These are phyloP conservation scores for Aspergillus vadensis DNA, from an alignment of 2,329 filamentous ascomycete species.

Conservation along the genomic window DNA sequence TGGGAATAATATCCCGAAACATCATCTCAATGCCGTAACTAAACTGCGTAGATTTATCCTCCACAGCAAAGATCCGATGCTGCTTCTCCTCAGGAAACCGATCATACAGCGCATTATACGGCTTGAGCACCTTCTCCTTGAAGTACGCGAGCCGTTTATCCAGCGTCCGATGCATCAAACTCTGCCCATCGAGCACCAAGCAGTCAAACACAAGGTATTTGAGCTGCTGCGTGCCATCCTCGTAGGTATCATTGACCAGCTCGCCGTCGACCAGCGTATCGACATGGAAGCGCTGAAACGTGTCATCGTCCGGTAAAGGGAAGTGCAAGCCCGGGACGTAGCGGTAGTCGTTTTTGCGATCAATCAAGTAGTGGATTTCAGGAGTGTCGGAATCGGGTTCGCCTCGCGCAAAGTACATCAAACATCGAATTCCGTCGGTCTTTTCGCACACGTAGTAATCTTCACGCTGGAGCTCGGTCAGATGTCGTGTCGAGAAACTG, in stretches of 20 bases:
- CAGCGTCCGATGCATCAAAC: conserved; percentile 74
- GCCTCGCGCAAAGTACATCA: conserved; percentile 77
- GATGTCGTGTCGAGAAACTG: conserved; percentile 79
- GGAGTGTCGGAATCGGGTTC: conserved; percentile 57
- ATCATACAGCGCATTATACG: conserved; percentile 72
- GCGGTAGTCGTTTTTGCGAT: conserved; percentile 98
- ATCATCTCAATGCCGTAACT: conserved; percentile 89
- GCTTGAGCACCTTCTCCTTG: conserved; percentile 73
- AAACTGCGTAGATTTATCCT: conserved; percentile 87
- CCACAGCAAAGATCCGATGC: conserved; percentile 76
- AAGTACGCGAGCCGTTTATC: conserved; percentile 91
- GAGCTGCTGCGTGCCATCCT: conserved; percentile 67
- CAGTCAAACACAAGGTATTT: conserved; percentile 94
- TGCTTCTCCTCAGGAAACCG: conserved; percentile 71
- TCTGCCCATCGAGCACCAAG: conserved; percentile 74
- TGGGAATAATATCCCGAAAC: conserved; percentile 83
- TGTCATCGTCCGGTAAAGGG: conserved; percentile 66
- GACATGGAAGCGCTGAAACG: conserved; percentile 67
- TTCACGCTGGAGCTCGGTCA: conserved; percentile 75
- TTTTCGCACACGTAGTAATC: conserved; percentile 99
- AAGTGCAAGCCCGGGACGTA: conserved; percentile 79
- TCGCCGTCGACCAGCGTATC: conserved; percentile 90
- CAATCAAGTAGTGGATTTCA: conserved; percentile 88
- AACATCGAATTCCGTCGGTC: conserved; percentile 91
- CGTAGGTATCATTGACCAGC: conserved; percentile 79